Percentiles rank a stretch among this genome's conserved stretches.
Evolutionary conservation across 2,329 filamentous ascomycete genomes (phyloP).

Genomic region (Fusarium buharicum): DNA sequence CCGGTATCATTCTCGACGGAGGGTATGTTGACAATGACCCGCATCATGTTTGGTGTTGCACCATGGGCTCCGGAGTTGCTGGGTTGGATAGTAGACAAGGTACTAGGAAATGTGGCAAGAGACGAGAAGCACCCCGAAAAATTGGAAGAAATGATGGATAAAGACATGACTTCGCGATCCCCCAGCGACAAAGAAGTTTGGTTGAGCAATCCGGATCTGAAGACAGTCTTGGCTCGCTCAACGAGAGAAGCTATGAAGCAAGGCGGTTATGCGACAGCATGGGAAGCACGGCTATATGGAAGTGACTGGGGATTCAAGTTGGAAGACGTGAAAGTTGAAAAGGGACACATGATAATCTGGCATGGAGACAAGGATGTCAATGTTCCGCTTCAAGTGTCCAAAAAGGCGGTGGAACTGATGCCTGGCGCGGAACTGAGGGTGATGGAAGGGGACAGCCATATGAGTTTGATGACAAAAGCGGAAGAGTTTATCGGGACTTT

Average conservation of each 20-base stretch:
- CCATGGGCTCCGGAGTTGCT: conserved; percentile 10
- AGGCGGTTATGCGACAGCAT: conserved; percentile 15
- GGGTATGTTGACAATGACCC: conserved; percentile 20
- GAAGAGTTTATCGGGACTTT: conserved; percentile 7
- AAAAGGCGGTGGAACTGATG: conserved; percentile 15
- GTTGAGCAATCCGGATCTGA: not conserved
- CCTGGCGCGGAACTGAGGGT: conserved; percentile 17
- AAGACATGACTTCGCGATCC: conserved; percentile 18
- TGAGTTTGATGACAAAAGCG: conserved; percentile 16
- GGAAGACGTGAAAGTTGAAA: conserved; percentile 21
- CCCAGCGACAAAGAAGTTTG: conserved; percentile 11
- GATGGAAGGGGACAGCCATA: conserved; percentile 23
- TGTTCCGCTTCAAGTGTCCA: conserved; percentile 16
- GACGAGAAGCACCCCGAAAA: conserved; percentile 24
- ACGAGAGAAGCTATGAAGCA: conserved; percentile 17
- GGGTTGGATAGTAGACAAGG: conserved; percentile 15
- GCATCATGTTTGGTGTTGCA: conserved; percentile 20
- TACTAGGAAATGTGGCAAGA: conserved; percentile 6
- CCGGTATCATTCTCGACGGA: conserved; percentile 21
- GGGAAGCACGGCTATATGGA: conserved; percentile 24
- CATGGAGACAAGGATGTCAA: conserved; percentile 26
- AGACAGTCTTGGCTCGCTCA: not conserved
- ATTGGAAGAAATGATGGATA: conserved; percentile 12
- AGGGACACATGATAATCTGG: conserved; percentile 27
- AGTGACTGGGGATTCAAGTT: conserved; percentile 28